A percentile compares a stretch with the other conserved stretches of the same genome.
These are phyloP conservation scores for Jaapia argillacea DNA, from an alignment of 768 basidiomycete genomes.

Conservation along the genomic window DNA sequence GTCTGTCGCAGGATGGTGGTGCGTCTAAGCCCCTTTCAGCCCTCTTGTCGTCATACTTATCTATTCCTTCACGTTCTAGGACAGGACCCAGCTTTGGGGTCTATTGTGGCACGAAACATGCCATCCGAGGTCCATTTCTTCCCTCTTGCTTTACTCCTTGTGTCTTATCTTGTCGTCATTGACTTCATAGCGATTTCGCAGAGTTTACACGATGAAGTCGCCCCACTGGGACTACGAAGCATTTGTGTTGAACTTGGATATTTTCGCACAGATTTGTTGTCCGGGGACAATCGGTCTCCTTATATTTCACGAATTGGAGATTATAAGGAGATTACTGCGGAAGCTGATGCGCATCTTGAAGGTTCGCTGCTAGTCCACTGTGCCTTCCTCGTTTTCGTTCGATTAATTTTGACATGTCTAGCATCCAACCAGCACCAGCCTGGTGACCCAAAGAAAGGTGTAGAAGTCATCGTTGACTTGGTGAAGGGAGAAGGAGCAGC, in stretches of 20 bases:
- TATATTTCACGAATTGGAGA: neutral
- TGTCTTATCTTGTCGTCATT: too few relatives aligned
- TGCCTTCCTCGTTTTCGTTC: neutral
- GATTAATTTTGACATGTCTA: neutral
- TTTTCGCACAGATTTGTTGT: conserved; percentile 25
- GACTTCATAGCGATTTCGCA: too few relatives aligned
- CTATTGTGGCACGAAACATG: conserved; percentile 51
- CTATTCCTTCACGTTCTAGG: too few relatives aligned
- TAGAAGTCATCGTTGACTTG: conserved; percentile 22
- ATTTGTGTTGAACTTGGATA: conserved; percentile 48
- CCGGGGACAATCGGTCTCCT: neutral
- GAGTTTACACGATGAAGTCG: conserved; percentile 43
- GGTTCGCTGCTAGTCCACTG: neutral
- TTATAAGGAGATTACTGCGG: neutral
- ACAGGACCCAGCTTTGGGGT: conserved; percentile 33
- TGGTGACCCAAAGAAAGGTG: conserved; percentile 23
- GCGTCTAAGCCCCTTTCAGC: too few relatives aligned
- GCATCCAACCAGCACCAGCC: conserved; percentile 14
- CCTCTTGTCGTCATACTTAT: too few relatives aligned
- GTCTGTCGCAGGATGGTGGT: conserved; percentile 46
- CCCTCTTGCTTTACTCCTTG: neutral
- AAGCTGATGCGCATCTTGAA: neutral
- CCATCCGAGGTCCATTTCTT: conserved; percentile 36
- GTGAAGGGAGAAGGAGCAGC: conserved; percentile 23
- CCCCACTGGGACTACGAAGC: conserved; percentile 44